phyloP scores from a whole-genome alignment of 306 rosid genomes.

The Ochetophila trinervis region DNA sequence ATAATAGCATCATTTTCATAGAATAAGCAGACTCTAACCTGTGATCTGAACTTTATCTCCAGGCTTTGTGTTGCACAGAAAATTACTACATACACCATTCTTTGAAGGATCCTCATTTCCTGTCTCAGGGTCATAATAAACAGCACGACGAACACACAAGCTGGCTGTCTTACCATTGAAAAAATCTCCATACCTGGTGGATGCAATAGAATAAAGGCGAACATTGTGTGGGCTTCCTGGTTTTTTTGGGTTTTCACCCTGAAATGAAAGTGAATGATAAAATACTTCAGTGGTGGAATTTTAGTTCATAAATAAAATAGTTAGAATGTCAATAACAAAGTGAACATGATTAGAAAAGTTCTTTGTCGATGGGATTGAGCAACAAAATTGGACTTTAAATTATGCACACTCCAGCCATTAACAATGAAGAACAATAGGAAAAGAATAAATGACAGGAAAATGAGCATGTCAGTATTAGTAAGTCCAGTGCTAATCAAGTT shows the following conservation, averaged over 20 bases:
- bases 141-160: slow-evolving; percentile 94
- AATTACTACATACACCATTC: slow-evolving; percentile 90
- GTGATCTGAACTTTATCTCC: slow-evolving; percentile 90
- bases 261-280: slow-evolving; percentile 31
- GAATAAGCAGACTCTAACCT: slow-evolving; percentile 46
- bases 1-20: slow-evolving; percentile 5
- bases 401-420: slow-evolving; percentile 1
- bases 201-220: slow-evolving; percentile 92
- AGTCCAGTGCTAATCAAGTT: not conserved
- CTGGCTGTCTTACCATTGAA: slow-evolving; percentile 95
- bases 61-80: slow-evolving; percentile 78
- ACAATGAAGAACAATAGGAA: slow-evolving; percentile 3
- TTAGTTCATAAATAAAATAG: not conserved
- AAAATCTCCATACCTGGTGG: slow-evolving; percentile 86
- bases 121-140: slow-evolving; percentile 85
- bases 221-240: slow-evolving; percentile 84
- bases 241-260: slow-evolving; percentile 98
- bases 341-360: not conserved
- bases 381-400: slow-evolving; percentile 7
- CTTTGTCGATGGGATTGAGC: not conserved
- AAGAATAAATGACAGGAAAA: not conserved
- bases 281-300: not conserved
- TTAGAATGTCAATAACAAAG: not conserved
- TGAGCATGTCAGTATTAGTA: slow-evolving; percentile 5
- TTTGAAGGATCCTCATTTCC: slow-evolving; percentile 92